Percentiles rank a stretch among this genome's conserved stretches.
Conservation (phyloP, 2,329 filamentous ascomycete species). For the Byssochlamys sp. region DNA sequence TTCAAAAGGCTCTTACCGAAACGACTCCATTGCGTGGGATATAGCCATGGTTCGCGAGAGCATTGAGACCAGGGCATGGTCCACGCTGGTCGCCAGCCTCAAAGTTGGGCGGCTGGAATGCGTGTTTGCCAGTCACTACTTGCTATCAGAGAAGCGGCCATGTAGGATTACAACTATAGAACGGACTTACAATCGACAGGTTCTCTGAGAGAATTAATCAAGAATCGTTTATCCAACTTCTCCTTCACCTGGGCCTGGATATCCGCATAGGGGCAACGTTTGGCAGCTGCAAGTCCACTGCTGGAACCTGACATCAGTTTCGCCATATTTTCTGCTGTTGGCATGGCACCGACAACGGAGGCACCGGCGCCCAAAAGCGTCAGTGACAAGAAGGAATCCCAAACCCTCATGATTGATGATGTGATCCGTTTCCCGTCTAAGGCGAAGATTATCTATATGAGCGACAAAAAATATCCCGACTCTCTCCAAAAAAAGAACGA, state of each 20-base stretch:
- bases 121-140: constrained; percentile 25
- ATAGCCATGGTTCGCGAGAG: constrained; percentile 35
- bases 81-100: constrained; percentile 29
- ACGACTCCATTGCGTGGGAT: constrained; percentile 34
- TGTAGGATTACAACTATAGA: neutral
- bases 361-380: neutral
- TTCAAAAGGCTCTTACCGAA: constrained; percentile 11
- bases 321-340: constrained; percentile 2
- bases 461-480: neutral
- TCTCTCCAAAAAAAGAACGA: neutral
- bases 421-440: neutral
- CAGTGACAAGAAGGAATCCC: neutral
- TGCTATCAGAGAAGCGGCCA: constrained; percentile 1
- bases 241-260: constrained; percentile 2
- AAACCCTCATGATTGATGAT: neutral
- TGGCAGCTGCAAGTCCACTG: constrained; percentile 1
- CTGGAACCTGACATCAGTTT: neutral
- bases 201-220: constrained; percentile 12
- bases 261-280: constrained; percentile 13
- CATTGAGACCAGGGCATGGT: constrained; percentile 35
- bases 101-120: constrained; percentile 25
- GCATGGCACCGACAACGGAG: constrained; percentile 8
- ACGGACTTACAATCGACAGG: constrained; percentile 18
- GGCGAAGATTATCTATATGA: neutral
- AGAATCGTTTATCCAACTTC: constrained; percentile 14